These are phyloP conservation scores for Westerdykella aurantiaca DNA, from an alignment of 2,329 filamentous ascomycete genomes.

Conservation along the genomic window DNA sequence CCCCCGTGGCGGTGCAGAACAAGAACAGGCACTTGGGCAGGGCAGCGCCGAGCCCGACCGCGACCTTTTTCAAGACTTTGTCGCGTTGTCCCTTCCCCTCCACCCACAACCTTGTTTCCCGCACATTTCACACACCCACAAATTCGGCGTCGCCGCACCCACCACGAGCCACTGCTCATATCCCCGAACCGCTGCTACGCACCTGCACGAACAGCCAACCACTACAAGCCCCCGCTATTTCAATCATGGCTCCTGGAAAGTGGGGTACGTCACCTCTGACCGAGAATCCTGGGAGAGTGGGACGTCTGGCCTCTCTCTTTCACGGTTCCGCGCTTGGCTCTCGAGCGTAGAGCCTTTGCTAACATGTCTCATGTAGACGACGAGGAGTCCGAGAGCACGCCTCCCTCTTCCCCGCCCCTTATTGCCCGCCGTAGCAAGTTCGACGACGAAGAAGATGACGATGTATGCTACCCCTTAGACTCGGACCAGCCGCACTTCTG, in stretches of 20 bases:
- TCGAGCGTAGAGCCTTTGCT: neutral
- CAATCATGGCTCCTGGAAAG: constrained; percentile 34
- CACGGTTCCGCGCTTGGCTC: too few species aligned
- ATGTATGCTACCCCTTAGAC: constrained; percentile 52
- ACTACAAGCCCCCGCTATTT: too few species aligned
- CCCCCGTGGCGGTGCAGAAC: neutral
- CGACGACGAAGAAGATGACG: constrained; percentile 84
- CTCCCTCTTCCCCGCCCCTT: constrained; percentile 45
- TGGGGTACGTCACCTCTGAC: constrained; percentile 37
- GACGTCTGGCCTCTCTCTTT: too few species aligned
- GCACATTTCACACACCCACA: too few species aligned
- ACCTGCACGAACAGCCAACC: too few species aligned
- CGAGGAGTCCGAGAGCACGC: constrained; percentile 54
- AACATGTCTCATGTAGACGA: constrained; percentile 35
- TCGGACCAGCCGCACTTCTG: constrained; percentile 7
- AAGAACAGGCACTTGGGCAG: neutral
- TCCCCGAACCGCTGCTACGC: too few species aligned
- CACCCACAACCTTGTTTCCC: too few species aligned
- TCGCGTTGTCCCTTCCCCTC: too few species aligned
- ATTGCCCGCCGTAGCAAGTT: constrained; percentile 62
- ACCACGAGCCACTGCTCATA: too few species aligned
- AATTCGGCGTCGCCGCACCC: too few species aligned
- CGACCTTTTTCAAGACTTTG: too few species aligned
- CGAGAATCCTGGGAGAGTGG: neutral
- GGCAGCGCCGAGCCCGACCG: neutral